Percentiles rank a stretch among this genome's conserved stretches.
These are phyloP conservation scores for Podaxis sp. DNA, from an alignment of 768 basidiomycete species.

Conservation along the genomic window DNA sequence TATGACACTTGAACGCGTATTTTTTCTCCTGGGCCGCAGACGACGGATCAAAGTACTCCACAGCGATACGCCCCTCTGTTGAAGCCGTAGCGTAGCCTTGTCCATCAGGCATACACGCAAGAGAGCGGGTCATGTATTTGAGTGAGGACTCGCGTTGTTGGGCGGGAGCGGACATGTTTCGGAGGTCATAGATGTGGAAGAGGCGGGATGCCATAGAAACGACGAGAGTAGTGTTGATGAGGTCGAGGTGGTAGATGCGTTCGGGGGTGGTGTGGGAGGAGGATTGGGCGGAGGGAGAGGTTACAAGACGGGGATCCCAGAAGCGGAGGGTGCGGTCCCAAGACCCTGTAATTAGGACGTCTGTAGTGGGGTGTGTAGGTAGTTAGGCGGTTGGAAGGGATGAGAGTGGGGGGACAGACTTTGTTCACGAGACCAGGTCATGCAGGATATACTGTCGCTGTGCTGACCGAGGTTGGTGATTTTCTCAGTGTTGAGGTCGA, in stretches of 20 bases:
- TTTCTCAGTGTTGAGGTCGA: constrained; percentile 73
- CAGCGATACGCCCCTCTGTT: constrained; percentile 93
- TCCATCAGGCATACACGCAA: constrained; percentile 92
- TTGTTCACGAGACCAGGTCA: constrained; percentile 62
- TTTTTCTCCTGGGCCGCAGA: constrained; percentile 73
- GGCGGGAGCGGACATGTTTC: constrained; percentile 69
- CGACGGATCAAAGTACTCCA: constrained; percentile 91
- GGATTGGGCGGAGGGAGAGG: constrained; percentile 47
- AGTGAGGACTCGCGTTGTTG: constrained; percentile 89
- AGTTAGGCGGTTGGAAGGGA: neutral
- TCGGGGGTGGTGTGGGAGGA: constrained; percentile 69
- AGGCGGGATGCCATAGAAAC: constrained; percentile 90
- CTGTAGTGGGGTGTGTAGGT: constrained; percentile 29
- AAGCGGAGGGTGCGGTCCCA: constrained; percentile 90
- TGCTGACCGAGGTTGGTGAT: constrained; percentile 77
- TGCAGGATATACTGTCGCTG: constrained; percentile 70
- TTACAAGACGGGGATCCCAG: constrained; percentile 66
- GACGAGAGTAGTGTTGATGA: constrained; percentile 75
- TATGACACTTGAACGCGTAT: constrained; percentile 97
- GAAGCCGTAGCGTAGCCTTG: constrained; percentile 95
- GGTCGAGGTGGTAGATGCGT: constrained; percentile 81
- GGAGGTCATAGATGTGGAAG: constrained; percentile 85
- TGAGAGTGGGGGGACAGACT: constrained; percentile 40
- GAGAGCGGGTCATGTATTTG: constrained; percentile 89
- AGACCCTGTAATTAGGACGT: constrained; percentile 76